Percentiles rank a stretch among this genome's conserved stretches.
Evolutionary conservation across 495 filamentous ascomycete species (phyloP).

Genomic region (Penicillium waksmanii): DNA sequence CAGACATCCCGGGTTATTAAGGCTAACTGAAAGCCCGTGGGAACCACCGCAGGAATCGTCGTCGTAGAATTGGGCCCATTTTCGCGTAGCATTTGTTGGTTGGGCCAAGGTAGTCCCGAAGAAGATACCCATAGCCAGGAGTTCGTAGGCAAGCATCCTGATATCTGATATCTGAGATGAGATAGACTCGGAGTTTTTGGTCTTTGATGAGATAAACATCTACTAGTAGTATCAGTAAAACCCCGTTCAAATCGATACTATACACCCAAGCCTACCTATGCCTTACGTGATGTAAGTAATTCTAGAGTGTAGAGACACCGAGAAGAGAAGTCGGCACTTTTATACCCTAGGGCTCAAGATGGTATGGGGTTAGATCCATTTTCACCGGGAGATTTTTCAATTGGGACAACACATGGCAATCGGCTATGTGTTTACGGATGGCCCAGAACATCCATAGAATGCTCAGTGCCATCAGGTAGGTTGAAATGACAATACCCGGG

Average conservation of each 20-base stretch:
- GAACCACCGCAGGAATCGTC: neutral
- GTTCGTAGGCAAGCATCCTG: neutral
- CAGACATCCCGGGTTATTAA: neutral
- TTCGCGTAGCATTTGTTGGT: neutral
- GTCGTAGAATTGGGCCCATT: slow-evolving; percentile 4
- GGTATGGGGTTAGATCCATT: neutral
- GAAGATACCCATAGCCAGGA: neutral
- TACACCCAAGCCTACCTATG: too few species aligned
- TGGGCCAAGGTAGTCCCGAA: neutral
- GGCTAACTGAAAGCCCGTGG: neutral
- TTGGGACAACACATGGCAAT: too few species aligned
- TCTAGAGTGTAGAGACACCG: too few species aligned
- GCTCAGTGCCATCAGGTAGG: neutral
- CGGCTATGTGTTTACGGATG: too few species aligned
- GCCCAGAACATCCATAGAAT: too few species aligned
- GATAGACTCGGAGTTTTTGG: neutral
- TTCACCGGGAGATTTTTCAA: neutral
- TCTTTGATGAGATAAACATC: neutral
- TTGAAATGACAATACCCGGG: neutral
- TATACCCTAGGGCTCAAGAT: neutral
- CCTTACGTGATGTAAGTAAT: too few species aligned
- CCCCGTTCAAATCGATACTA: too few species aligned
- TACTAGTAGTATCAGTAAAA: neutral
- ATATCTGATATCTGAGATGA: neutral
- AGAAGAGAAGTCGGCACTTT: neutral